Evolutionary conservation across 2,329 filamentous ascomycete genomes (phyloP).

Genomic region (Pseudofabraea citricarpa): DNA sequence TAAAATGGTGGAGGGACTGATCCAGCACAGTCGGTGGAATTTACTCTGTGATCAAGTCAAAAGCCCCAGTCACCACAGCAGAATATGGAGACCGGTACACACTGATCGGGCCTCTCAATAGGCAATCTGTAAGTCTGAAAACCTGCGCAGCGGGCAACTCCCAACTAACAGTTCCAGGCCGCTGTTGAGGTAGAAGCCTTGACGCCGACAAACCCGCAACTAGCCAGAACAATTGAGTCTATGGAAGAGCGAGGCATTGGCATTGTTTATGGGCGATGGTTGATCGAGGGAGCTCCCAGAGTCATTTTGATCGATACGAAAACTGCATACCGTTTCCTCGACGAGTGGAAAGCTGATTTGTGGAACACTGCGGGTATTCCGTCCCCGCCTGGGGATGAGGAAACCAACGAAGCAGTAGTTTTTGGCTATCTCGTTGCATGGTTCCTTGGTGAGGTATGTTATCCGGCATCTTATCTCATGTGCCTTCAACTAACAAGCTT

Average conservation of each 20-base stretch:
- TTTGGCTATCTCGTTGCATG: conserved; percentile 97
- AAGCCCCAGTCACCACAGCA: conserved; percentile 93
- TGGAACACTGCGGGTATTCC: conserved; percentile 93
- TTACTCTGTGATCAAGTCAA: conserved; percentile 98
- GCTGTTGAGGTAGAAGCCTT: conserved; percentile 97
- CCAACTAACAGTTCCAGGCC: conserved; percentile 50
- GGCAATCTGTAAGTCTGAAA: conserved; percentile 66
- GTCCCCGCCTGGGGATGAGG: conserved; percentile 84
- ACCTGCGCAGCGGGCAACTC: not conserved
- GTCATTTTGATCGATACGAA: conserved; percentile 94
- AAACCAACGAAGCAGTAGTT: conserved; percentile 96
- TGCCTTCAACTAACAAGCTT: conserved; percentile 8
- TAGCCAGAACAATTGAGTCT: conserved; percentile 78
- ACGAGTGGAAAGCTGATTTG: conserved; percentile 96
- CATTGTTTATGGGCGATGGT: conserved; percentile 90
- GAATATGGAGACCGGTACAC: conserved; percentile 99
- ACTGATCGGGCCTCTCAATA: conserved; percentile 89
- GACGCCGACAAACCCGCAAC: conserved; percentile 73
- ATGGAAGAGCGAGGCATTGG: conserved; percentile 91
- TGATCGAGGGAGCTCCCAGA: conserved; percentile 92
- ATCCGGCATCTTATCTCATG: not conserved
- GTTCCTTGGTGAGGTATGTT: conserved; percentile 89
- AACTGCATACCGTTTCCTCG: conserved; percentile 82
- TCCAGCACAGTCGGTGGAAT: conserved; percentile 77
- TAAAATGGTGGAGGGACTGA: conserved; percentile 8